phyloP scores from a whole-genome alignment of 1,284 basidiomycete genomes.

The Mycena citricolor region DNA sequence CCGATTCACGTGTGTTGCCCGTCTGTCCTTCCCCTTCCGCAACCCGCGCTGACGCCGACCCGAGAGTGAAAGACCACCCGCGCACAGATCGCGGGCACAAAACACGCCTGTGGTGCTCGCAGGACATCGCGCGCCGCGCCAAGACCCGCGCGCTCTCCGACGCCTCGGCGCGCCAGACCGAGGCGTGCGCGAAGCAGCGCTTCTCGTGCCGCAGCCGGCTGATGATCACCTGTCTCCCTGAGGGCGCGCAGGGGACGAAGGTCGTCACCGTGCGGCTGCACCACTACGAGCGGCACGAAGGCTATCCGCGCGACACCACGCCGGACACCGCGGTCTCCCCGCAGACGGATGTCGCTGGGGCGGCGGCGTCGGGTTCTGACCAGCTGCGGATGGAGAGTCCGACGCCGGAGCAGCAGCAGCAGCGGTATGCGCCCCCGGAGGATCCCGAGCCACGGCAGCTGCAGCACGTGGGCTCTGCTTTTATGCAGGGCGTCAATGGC shows the following conservation, averaged over 20 bases:
- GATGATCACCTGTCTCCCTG: slow-evolving; percentile 37
- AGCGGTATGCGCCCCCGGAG: too few relatives aligned
- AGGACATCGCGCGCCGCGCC: slow-evolving; percentile 42
- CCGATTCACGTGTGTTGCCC: slow-evolving; percentile 43
- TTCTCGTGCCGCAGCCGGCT: slow-evolving; percentile 45
- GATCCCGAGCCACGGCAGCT: too few relatives aligned
- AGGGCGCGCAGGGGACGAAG: slow-evolving; percentile 27
- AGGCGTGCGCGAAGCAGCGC: slow-evolving; percentile 38
- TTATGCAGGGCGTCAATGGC: too few relatives aligned
- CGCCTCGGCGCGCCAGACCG: slow-evolving; percentile 35
- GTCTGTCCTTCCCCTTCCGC: slow-evolving; percentile 4
- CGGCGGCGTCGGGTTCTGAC: too few relatives aligned
- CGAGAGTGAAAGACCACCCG: slow-evolving; percentile 48
- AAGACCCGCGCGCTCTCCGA: slow-evolving; percentile 35
- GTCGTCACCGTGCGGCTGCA: slow-evolving; percentile 43
- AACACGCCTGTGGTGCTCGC: slow-evolving; percentile 48
- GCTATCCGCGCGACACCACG: too few relatives aligned
- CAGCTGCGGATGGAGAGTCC: too few relatives aligned
- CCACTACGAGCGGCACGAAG: slow-evolving; percentile 43
- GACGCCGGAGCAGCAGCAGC: too few relatives aligned
- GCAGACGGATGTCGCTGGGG: too few relatives aligned
- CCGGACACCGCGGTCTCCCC: too few relatives aligned
- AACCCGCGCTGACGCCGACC: slow-evolving; percentile 4
- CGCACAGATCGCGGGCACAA: slow-evolving; percentile 44
- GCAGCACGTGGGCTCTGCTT: too few relatives aligned